Evolutionary conservation across 1,284 basidiomycete genomes (phyloP), one percentile per base, ranked within the genome.

Genomic region (Moniliella sp.): DNA sequence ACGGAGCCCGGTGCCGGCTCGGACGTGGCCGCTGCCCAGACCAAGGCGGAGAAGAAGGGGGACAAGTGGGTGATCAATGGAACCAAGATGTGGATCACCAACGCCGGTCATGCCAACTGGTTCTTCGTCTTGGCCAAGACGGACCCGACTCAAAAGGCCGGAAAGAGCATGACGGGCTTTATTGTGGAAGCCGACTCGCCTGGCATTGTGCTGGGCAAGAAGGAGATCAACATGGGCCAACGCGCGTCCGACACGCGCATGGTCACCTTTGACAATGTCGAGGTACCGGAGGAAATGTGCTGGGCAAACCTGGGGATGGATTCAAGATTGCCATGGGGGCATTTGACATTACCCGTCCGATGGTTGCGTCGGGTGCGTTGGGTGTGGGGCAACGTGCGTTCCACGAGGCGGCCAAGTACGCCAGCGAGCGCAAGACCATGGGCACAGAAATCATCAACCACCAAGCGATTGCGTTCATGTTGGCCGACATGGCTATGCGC

Each of bases 211-310:
- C 36, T 64, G 14, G 66, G 66, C 30, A 67, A 65, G 51, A 70
- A 70, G 57, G 65, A 69, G 45, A 64, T 70, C 45, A 70, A 70
- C 56, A 69, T 70, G 68, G 69, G 68, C 28, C 69, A 70, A 48
- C 61, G 68, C 5, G 67, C 66, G 42, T 67, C 66, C 1, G 68
- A 70, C 46, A 70, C 68, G 4, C 60, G 68, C 15, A 66, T 67
- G 63, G 65, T 70, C 37, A 68, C 65, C 2, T 69, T 70, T 40
- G 65, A 66, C 43, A 62, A 67, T 37, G 66, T 67, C n/a, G 61
- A 61, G 4, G 61, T 67, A 3, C 65, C 66, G 0, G 55, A 59
- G 31, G 65, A 67, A 69, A 69, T 42, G 48, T 69, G 4, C 54
- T 70, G 7, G 68, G 67, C 29, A 55, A 56, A 23, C 61, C 62